Base-by-base conservation (phyloP, 2,329 filamentous ascomycete species). In the Ascochyta viciae-villosae region DNA sequence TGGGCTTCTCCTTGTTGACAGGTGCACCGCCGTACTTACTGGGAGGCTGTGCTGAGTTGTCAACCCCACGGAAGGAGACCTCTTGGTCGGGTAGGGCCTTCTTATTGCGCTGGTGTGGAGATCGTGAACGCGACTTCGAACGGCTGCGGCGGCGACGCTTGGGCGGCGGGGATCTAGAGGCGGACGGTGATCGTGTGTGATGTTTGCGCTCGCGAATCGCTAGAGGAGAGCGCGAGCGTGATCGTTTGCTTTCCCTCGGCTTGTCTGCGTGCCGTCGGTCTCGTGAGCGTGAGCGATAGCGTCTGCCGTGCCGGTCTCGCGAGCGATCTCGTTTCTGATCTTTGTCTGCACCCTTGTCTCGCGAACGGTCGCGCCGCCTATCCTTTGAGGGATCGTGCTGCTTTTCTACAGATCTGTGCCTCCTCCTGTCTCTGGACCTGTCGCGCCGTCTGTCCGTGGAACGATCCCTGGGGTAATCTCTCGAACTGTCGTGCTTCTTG, bases 1-100 rank as follows among this genome's bases (percentile, higher is more conserved):
- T 99, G 37, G 93, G 90, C 75, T 92, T 93, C 74, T 98, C 89
- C 71, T 95, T 93, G 56, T 89, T 87, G 60, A 65, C 51, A 9
- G 69, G 67, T 35, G 71, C 71, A 31, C 72, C 70, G 48, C 72
- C 62, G 54, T 71, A 65, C 64, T 73, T 66, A 49, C 69, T 63
- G 45, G 71, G 58, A 45, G 74, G 59, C 27, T 68, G 64, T 9
- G 52, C 57, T 16, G 66, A 68, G 58, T 73, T 62, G 49, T 74
- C 71, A 33, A 68, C 61, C 34, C 74, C 74, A 35, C 70, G 70
- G 70, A 80, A 82, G 24, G 78, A 78, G 8, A 80, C 74, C 38
- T 74, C 77, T 70, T 82, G 81, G 37, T 77, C 78, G 50, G 78
- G 79, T 33, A 80, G 74, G 43, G 80, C 74, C 49, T 76, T 75